Conservation (phyloP, 345 rosid species). For the Eucalyptus pauciflora region DNA sequence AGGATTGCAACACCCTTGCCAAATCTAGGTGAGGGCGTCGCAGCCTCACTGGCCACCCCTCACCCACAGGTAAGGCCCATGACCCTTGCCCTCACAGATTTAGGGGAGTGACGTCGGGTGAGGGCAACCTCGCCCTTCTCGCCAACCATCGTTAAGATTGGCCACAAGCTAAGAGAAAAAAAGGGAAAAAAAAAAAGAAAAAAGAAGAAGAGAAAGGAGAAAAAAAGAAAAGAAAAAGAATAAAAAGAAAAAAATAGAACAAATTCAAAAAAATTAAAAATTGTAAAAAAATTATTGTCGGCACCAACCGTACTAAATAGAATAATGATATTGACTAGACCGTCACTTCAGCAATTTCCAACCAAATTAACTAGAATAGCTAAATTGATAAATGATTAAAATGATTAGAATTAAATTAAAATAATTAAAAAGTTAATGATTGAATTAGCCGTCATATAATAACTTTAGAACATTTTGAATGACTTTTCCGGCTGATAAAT, state of each 20-base stretch:
- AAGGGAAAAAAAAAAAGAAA: fast-evolving
- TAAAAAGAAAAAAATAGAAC: too few relatives aligned
- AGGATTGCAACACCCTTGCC: not conserved
- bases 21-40: fast-evolving
- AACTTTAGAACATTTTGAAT: not conserved
- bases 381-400: not conserved
- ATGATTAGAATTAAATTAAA: not conserved
- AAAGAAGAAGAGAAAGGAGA: too few relatives aligned
- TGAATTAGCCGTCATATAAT: fast-evolving
- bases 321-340: fast-evolving
- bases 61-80: not conserved
- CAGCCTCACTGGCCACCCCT: not conserved
- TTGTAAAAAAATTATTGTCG: fast-evolving
- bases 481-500: fast-evolving
- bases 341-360: fast-evolving
- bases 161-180: not conserved
- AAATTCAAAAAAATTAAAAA: not conserved
- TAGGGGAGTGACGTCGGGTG: fast-evolving
- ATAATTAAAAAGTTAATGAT: fast-evolving
- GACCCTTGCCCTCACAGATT: not conserved
- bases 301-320: fast-evolving
- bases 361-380: not conserved
- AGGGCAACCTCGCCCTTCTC: fast-evolving
- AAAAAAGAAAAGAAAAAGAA: too few relatives aligned
- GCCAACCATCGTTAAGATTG: fast-evolving